phyloP scores from a whole-genome alignment of 2,329 filamentous ascomycete species.

The Talaromyces sp. region DNA sequence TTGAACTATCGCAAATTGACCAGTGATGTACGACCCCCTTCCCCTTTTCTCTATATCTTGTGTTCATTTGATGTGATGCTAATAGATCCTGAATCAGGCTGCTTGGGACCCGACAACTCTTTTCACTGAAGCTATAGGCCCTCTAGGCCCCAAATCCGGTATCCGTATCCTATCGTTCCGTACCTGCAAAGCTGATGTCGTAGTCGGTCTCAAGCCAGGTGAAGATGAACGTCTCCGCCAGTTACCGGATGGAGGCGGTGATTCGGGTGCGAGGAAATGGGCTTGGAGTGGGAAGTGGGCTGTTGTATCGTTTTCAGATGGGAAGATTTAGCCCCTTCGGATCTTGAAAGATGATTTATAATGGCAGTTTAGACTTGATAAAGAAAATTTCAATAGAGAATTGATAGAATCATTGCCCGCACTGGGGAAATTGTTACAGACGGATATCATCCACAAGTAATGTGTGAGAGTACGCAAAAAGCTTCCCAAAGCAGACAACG shows the following conservation, averaged over 20 bases:
- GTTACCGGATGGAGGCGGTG: conserved; percentile 64
- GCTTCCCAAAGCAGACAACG: no score
- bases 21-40: conserved; percentile 62
- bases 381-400: background rate
- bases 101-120: conserved; percentile 83
- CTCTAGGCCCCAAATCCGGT: conserved; percentile 73
- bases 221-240: conserved; percentile 74
- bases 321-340: conserved; percentile 47
- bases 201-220: conserved; percentile 77
- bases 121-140: conserved; percentile 78
- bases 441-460: background rate
- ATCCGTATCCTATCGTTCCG: conserved; percentile 80
- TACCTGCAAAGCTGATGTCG: conserved; percentile 94
- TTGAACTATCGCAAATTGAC: conserved; percentile 93
- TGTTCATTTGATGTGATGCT: background rate
- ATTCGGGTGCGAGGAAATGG: conserved; percentile 71
- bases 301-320: conserved; percentile 78
- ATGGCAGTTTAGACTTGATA: background rate
- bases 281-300: conserved; percentile 96
- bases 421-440: background rate
- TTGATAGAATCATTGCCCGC: background rate
- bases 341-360: conserved; percentile 9
- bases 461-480: no score
- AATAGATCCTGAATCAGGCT: conserved; percentile 44
- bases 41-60: background rate